Base-by-base conservation (phyloP, 306 rosid species). In the Fragaria ananassa region DNA sequence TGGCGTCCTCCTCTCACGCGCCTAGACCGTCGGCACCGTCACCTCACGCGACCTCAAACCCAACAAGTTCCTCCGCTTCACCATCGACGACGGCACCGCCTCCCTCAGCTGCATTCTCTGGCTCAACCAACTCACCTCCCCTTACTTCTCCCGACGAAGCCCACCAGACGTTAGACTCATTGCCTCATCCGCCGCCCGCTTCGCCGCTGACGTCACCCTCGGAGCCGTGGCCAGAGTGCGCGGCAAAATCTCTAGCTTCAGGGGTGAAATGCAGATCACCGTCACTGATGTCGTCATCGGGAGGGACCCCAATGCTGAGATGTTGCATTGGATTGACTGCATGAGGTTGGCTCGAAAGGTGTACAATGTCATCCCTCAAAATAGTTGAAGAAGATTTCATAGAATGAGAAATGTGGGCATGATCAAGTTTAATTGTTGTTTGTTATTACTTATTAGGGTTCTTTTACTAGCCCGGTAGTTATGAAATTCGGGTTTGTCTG, bases 261-360 rank as follows among this genome's bases (percentile, higher is more conserved):
- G 76, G 1, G 95, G 93, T 6, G 37, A 17, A 11, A 81, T 80
- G 74, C 98, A 94, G 88, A 81, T 92, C n/a, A 90, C 89, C 1
- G 95, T 88, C 14, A 81, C 90, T 1, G 97, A 94, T 81, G 89
- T 94, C 41, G 84, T 89, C 51, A 23, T 81, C 1, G 95, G 92
- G 81, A 89, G 87, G 27, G 98, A 94, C 39, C 92, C 95, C 44
- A 94, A 90, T 75, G 89, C 77, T 0, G 95, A 94, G 86, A 76
- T 85, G 18, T 62, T 94, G 77, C 98, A 90, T 57, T 88, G 93
- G 89, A 23, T 94, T 78, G 95, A 89, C 10, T 90, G 91, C 75
- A 14, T 94, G 60, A 77, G 79, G 27, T 77, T 92, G 85, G 97
- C 95, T 14, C 82, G 85, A 2, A 85, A 89, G 47, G 86, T 92